phyloP scores from a whole-genome alignment of 306 rosid species.

The Clitoria ternatea region DNA sequence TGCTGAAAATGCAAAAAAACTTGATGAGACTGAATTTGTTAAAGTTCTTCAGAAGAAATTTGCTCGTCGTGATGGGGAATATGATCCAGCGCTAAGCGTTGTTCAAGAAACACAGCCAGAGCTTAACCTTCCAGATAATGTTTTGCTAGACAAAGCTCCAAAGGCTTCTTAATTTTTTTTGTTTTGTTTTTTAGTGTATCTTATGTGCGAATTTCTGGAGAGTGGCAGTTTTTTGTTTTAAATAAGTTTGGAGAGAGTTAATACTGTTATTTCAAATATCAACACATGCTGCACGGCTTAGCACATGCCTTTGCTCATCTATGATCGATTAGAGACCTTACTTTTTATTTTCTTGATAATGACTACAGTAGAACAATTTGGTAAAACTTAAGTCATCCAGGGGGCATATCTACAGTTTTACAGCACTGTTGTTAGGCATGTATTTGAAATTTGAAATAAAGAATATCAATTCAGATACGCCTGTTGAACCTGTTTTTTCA shows the following conservation, averaged over 20 bases:
- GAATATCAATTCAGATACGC: slow-evolving; percentile 11
- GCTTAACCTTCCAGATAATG: slow-evolving; percentile 51
- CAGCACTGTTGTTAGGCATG: slow-evolving; percentile 20
- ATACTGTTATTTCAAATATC: slow-evolving; percentile 33
- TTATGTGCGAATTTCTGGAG: slow-evolving; percentile 35
- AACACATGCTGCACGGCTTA: slow-evolving; percentile 25
- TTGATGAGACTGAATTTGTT: slow-evolving; percentile 70
- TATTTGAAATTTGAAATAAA: slow-evolving; percentile 33
- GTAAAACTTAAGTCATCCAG: slow-evolving; percentile 29
- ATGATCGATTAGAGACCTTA: slow-evolving; percentile 27
- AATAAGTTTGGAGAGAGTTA: slow-evolving; percentile 54
- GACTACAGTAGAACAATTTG: slow-evolving; percentile 30
- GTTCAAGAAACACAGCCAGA: slow-evolving; percentile 56
- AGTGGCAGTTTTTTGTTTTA: slow-evolving; percentile 40
- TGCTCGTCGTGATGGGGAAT: slow-evolving; percentile 60
- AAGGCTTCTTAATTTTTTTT: slow-evolving; percentile 41
- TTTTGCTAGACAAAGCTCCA: slow-evolving; percentile 44
- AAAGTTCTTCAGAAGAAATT: slow-evolving; percentile 77
- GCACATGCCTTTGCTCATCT: slow-evolving; percentile 26
- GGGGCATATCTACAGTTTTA: slow-evolving; percentile 29
- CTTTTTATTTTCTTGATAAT: slow-evolving; percentile 27
- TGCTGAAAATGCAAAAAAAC: slow-evolving; percentile 72
- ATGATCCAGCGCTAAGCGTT: slow-evolving; percentile 53
- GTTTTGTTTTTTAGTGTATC: slow-evolving; percentile 10
- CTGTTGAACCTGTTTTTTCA: background rate